Base-by-base conservation (phyloP, 768 basidiomycete species). In the Chalciporus chontae region DNA sequence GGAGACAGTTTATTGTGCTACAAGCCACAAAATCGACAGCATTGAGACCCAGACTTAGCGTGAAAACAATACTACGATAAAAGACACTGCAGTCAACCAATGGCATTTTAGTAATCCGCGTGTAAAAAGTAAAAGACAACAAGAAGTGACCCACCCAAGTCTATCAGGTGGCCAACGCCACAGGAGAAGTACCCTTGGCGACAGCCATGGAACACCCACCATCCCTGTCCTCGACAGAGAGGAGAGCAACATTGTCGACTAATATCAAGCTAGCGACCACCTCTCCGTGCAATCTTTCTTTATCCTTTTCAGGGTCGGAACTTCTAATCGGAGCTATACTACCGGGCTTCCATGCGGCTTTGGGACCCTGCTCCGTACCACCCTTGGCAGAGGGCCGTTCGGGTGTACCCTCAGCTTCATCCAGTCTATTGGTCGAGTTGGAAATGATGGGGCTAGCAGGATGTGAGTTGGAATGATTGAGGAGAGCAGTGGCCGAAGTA, bases 361-460 rank as follows among this genome's bases (percentile, higher is more conserved):
- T 73, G 17, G 69, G 65, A 29, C 73, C 72, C 47, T 69, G 61
- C 53, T 75, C 77, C 21, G 60, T 57, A 39, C 54, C 53, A 21
- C 75, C 75, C 66, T 75, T 83, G 14, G 72, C 73, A 4, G 71
- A 72, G 2, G 75, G 73, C 37, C 80, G 69, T 54, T 82, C 78
- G 50, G 69, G 78, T 11, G 61, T 65, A 17, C 63, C 64, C 39
- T 83, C 81, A 18, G 55, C 56, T 4, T 82, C 81, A 26, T 78
- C 80, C 26, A 70, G 51, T 46, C 71, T 71, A 43, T 14, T 1
- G 45, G 48, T 56, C 51, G 32, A 43, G 40, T 42, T 51, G 49
- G 40, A 8, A 40, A 18, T 24, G 14, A 38, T 23, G 11, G 51
- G 34, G 43, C 40, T 57, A 50, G 38, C 43, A 31, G 41, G 17